Base-by-base conservation (phyloP, 352 stramenopile genomes). In the Pythium utonaiense region DNA sequence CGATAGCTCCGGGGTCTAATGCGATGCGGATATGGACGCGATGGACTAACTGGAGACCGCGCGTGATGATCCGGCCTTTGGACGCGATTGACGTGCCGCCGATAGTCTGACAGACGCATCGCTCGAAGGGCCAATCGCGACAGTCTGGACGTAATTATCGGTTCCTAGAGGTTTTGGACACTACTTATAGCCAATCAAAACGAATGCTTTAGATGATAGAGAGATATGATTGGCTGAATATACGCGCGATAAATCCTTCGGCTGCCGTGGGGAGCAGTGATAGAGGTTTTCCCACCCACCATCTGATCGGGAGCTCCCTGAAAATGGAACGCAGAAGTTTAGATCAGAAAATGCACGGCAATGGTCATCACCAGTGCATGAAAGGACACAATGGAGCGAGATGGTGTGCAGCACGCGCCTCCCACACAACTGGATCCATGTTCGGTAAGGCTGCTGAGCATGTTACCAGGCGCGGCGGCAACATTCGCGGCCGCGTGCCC, bases 251-350 rank as follows among this genome's bases (percentile, higher is more conserved):
- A n/a, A 47, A n/a, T 47, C n/a, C 5, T 25, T n/a, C n/a, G n/a
- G n/a, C n/a, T n/a, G n/a, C n/a, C n/a, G n/a, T n/a, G n/a, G n/a
- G n/a, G n/a, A n/a, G n/a, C n/a, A n/a, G n/a, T n/a, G n/a, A n/a
- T n/a, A n/a, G 40, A 47, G 40, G 40, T 40, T 47, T 47, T 47
- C 40, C 8, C 40, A 47, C 40, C 40, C 40, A 25, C 40, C 40
- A 47, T 47, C 40, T 47, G 40, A 47, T 47, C 40, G n/a, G 16
- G 1, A 44, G 40, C 40, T 25, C 17, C 40, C 40, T 47, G n/a
- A 47, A 47, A 47, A 47, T 47, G 40, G 40, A 47, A 47, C 17
- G 3, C 40, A 1, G 40, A 12, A 13, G 40, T 47, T 47, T 47
- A 25, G 40, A 47, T 47, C 40, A 47, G 40, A 47, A 47, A 47